Base-by-base conservation (phyloP, 352 stramenopile species). In the Pythium periplocum region DNA sequence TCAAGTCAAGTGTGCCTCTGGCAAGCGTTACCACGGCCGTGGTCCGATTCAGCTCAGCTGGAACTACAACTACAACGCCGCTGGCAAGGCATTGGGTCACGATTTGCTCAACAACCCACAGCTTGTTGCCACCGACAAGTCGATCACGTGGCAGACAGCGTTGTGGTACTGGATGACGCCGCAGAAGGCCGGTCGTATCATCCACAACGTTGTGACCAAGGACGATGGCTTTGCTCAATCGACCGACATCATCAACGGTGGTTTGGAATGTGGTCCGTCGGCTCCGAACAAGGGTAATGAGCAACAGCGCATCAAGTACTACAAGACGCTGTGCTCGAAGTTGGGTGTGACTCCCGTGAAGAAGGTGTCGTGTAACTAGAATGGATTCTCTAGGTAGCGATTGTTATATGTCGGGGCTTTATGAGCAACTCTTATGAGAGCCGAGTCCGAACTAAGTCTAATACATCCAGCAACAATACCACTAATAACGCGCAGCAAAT, bases 31-130 rank as follows among this genome's bases (percentile, higher is more conserved):
- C 54, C 65, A 81, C 31, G 71, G 68, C n/a, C 71, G 71, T 10
- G 71, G 71, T 9, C 61, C 71, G 11, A 78, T 82, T 47, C 63
- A 74, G 55, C 56, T 82, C 30, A 71, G 64, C 12, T 82, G 71
- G 71, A 82, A 78, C 59, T 78, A 78, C 61, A 82, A 82, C 46
- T 82, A 82, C 58, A 68, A 67, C 0, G 17, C 17, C 17, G 17
- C 17, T 26, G 17, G 17, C 0, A 26, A 26, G 0, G 17, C 17
- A 0, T 0, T 26, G 17, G 17, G 17, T 0, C 0, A 0, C 17
- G 17, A 26, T 26, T 0, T 26, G 0, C 0, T 26, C 17, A 26
- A 26, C 17, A 26, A 26, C 0, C 17, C 17, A 0, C 0, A 26
- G 17, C 17, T 26, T 0, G 17, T 26, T 26, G 17, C 17, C 0